phyloP scores from a whole-genome alignment of 73 alveolate species.

The Durusdinium trenchii region DNA sequence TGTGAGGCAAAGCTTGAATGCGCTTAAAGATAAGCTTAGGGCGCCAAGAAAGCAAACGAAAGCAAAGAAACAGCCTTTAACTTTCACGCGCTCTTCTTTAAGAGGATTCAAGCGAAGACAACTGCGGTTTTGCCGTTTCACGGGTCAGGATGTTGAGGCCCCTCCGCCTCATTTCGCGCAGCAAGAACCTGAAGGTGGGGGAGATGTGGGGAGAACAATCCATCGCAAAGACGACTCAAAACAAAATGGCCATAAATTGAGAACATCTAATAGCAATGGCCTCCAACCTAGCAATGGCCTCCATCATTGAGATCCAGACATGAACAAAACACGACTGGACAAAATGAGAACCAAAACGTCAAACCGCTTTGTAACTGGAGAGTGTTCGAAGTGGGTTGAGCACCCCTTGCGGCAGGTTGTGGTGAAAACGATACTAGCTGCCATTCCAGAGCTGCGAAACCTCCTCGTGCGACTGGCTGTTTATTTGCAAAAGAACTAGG shows the following conservation, averaged over 20 bases:
- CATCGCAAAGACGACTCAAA: background rate
- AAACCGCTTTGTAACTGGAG: too few relatives aligned
- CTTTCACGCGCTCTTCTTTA: too few relatives aligned
- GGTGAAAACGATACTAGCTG: slow-evolving; percentile 80
- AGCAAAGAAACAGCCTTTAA: too few relatives aligned
- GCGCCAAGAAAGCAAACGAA: too few relatives aligned
- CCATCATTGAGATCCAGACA: background rate
- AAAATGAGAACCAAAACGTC: too few relatives aligned
- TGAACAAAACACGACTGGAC: too few relatives aligned
- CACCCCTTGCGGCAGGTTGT: slow-evolving; percentile 74
- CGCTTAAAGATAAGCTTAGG: background rate
- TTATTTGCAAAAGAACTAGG: background rate
- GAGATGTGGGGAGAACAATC: background rate
- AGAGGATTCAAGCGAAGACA: too few relatives aligned
- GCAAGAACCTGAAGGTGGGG: slow-evolving; percentile 96
- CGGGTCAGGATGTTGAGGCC: slow-evolving; percentile 96
- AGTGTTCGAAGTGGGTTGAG: background rate
- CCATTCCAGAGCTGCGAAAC: slow-evolving; percentile 91
- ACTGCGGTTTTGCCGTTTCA: slow-evolving; percentile 44
- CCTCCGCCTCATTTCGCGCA: slow-evolving; percentile 96
- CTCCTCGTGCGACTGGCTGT: slow-evolving; percentile 29
- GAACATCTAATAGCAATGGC: background rate
- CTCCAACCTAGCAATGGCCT: background rate
- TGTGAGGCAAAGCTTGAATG: background rate
- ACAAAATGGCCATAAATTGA: background rate